Evolutionary conservation across 2,329 filamentous ascomycete species (phyloP), one percentile per base, ranked within the genome.

Genomic region (Calonectria montana): DNA sequence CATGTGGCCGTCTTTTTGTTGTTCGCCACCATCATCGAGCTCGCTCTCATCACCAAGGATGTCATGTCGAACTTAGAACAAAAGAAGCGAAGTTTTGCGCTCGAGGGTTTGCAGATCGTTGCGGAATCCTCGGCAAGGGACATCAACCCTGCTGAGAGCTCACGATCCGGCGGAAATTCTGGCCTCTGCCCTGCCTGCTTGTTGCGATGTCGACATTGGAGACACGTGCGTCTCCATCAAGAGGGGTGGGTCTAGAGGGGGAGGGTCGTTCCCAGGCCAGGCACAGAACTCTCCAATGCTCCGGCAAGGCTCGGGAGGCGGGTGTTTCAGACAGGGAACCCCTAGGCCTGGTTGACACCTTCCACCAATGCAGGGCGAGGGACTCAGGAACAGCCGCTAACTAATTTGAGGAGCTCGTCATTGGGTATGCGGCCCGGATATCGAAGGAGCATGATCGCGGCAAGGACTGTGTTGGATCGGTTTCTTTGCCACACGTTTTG

Each of bases 391-490:
- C 53, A 48, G 29, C 53, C 53, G 53, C 65, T 67, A 59, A 67
- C 53, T 29, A 67, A 41, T 35, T 48, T 67, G 50, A 67, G 65
- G 29, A 67, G 65, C 65, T 67, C 53, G 53, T 67, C 53, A 23
- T 47, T 61, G 65, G 65, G 53, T 16, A 67, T 61, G 39, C 41
- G 41, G 10, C 53, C 65, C 9, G 65, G 65, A 39, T 67, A 67
- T 35, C 65, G 65, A 43, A 67, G 65, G 50, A 67, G 65, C 53
- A 67, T 25, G 41, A 67, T 67, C 29, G 65, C 65, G 23, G 65
- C 65, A 25, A 67, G 65, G 27, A 59, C 65, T 31, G 65, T 39
- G 53, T 67, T 67, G 65, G 53, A 67, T n/a, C 65, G 50, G 53
- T 67, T 61, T 25, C 65, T 45, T 37, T 67, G 65, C 65, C 65